These are phyloP conservation scores for Eruca vesicaria DNA, from an alignment of 441 rosid species.

Conservation along the genomic window DNA sequence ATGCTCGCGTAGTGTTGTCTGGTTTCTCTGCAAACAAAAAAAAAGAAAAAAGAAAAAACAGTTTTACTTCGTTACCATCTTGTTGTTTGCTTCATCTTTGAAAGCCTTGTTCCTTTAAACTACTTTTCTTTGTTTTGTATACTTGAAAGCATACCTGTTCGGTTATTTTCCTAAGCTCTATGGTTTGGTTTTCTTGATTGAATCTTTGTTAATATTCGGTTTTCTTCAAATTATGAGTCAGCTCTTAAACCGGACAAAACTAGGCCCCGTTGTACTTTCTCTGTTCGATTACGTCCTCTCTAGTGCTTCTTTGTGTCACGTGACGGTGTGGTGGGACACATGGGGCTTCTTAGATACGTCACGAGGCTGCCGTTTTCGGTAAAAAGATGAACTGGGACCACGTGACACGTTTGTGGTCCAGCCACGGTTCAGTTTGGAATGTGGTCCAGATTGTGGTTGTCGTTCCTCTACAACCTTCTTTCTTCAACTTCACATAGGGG, in stretches of 20 bases:
- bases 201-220: background rate
- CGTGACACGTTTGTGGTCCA: slow-evolving; percentile 21
- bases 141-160: slow-evolving; percentile 8
- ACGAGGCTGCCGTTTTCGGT: slow-evolving; percentile 20
- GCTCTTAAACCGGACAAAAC: background rate
- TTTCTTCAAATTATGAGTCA: background rate
- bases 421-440: slow-evolving; percentile 19
- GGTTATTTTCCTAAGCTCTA: background rate
- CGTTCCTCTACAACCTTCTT: slow-evolving; percentile 15
- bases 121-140: slow-evolving; percentile 12
- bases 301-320: slow-evolving; percentile 19
- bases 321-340: slow-evolving; percentile 16
- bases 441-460: slow-evolving; percentile 17
- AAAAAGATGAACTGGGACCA: slow-evolving; percentile 24
- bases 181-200: background rate
- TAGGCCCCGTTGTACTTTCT: slow-evolving; percentile 6
- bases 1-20: background rate
- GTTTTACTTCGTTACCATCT: slow-evolving; percentile 19
- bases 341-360: background rate
- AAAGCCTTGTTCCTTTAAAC: background rate
- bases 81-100: slow-evolving; percentile 1
- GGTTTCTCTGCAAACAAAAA: background rate
- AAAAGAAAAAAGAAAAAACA: too few relatives aligned
- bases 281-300: slow-evolving; percentile 1
- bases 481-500: slow-evolving; percentile 22